Percentiles rank a stretch among this genome's conserved stretches.
Conservation (phyloP, 768 basidiomycete species). For the Agrocybe chaxingu region DNA sequence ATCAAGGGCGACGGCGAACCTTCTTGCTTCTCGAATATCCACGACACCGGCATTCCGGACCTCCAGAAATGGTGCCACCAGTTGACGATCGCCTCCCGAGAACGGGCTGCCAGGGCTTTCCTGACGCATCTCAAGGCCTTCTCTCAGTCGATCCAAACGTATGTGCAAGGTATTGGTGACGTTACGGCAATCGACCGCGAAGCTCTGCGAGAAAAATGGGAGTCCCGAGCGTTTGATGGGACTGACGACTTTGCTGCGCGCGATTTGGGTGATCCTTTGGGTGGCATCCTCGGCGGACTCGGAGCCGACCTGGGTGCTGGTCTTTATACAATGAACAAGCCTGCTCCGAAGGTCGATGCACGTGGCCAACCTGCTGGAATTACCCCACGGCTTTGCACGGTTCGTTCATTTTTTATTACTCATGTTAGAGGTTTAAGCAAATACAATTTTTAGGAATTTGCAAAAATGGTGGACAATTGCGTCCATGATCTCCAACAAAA, state of each 20-base stretch:
- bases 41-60: constrained; percentile 54
- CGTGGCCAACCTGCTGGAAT: constrained; percentile 43
- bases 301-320: constrained; percentile 21
- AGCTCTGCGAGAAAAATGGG: constrained; percentile 49
- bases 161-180: constrained; percentile 48
- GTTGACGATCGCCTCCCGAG: constrained; percentile 51
- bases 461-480: constrained; percentile 37
- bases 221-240: constrained; percentile 32
- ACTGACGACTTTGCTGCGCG: constrained; percentile 15
- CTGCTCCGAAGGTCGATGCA: constrained; percentile 37
- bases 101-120: constrained; percentile 42
- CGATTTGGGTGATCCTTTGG: constrained; percentile 27
- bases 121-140: constrained; percentile 47
- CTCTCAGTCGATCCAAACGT: constrained; percentile 41
- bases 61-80: constrained; percentile 57
- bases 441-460: constrained; percentile 38
- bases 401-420: constrained; percentile 18
- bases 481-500: constrained; percentile 43
- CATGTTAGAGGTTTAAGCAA: not conserved
- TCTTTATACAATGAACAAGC: constrained; percentile 33
- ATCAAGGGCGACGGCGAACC: constrained; percentile 60
- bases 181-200: constrained; percentile 51
- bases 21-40: constrained; percentile 48
- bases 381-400: constrained; percentile 38
- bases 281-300: constrained; percentile 27